These are phyloP conservation scores for Tolypocladium pustulatum DNA, from an alignment of 2,329 filamentous ascomycete species.

Conservation along the genomic window DNA sequence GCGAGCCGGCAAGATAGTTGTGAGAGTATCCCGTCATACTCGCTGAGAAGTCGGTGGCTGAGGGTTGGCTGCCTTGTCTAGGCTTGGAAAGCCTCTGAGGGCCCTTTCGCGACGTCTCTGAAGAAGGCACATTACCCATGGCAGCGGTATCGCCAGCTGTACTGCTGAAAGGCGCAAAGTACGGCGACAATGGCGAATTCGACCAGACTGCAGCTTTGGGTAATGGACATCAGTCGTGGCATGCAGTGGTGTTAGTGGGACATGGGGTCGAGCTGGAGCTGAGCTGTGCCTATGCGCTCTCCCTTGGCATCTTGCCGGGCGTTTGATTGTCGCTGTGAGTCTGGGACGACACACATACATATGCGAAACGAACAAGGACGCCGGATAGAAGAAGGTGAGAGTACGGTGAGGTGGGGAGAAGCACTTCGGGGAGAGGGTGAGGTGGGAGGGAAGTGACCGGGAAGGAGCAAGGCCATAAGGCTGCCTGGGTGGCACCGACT, in stretches of 20 bases:
- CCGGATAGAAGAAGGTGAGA: not conserved
- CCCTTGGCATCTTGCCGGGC: not conserved
- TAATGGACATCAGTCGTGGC: not conserved
- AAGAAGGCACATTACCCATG: constrained; percentile 43
- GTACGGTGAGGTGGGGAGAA: not conserved
- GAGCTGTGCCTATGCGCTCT: not conserved
- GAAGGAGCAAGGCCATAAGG: not conserved
- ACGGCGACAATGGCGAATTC: not conserved
- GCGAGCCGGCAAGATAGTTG: constrained; percentile 19
- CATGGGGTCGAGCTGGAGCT: not conserved
- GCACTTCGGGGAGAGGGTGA: too few relatives aligned
- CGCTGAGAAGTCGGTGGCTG: constrained; percentile 28
- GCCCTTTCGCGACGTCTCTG: constrained; percentile 27
- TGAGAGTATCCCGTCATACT: constrained; percentile 16
- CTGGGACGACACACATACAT: not conserved
- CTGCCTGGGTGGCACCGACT: not conserved
- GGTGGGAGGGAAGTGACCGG: not conserved
- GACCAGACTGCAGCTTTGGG: not conserved
- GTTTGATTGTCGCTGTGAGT: not conserved
- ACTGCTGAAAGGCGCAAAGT: not conserved
- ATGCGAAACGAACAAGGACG: not conserved
- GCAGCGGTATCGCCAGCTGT: not conserved
- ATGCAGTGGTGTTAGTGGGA: not conserved
- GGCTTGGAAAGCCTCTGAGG: constrained; percentile 43
- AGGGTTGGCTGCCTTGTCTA: constrained; percentile 27